Evolutionary conservation across 352 stramenopile genomes (phyloP).

Genomic region (Pythium graminicola): DNA sequence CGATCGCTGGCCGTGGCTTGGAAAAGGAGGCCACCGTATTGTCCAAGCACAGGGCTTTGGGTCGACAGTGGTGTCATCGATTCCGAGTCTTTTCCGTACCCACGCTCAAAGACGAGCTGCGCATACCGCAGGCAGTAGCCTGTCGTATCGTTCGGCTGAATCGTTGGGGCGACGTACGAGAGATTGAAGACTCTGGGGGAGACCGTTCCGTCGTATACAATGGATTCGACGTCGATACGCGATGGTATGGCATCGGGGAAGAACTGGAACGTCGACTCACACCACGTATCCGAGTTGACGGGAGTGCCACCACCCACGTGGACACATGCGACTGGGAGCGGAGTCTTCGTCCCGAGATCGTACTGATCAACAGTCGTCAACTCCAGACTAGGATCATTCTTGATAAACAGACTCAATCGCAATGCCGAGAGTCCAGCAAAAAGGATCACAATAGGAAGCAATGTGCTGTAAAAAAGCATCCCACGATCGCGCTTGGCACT

Average conservation of each 20-base stretch:
- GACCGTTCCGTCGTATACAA: conserved; percentile 30
- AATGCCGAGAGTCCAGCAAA: conserved; percentile 55
- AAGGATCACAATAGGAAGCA: conserved; percentile 65
- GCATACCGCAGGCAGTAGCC: conserved; percentile 54
- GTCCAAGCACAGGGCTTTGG: conserved; percentile 26
- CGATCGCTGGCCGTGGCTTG: conserved; percentile 30
- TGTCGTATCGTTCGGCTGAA: conserved; percentile 43
- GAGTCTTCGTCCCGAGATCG: conserved; percentile 23
- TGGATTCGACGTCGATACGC: conserved; percentile 25
- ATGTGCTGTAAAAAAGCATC: conserved; percentile 66
- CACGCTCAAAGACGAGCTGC: conserved; percentile 42
- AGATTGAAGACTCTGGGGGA: conserved; percentile 48
- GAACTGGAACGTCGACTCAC: conserved; percentile 16
- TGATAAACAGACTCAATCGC: conserved; percentile 39
- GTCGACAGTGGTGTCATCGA: conserved; percentile 6
- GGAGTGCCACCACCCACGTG: not conserved
- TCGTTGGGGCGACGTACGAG: conserved; percentile 31
- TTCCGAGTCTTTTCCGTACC: conserved; percentile 29
- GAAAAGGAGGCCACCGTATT: conserved; percentile 50
- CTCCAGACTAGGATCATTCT: conserved; percentile 43
- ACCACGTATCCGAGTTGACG: conserved; percentile 9
- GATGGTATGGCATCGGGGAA: conserved; percentile 24
- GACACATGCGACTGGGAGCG: conserved; percentile 44
- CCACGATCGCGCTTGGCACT: conserved; percentile 51
- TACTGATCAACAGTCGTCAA: conserved; percentile 33